These are phyloP conservation scores for Amoebophrya sp. DNA, from an alignment of 169 alveolate species.

Conservation along the genomic window DNA sequence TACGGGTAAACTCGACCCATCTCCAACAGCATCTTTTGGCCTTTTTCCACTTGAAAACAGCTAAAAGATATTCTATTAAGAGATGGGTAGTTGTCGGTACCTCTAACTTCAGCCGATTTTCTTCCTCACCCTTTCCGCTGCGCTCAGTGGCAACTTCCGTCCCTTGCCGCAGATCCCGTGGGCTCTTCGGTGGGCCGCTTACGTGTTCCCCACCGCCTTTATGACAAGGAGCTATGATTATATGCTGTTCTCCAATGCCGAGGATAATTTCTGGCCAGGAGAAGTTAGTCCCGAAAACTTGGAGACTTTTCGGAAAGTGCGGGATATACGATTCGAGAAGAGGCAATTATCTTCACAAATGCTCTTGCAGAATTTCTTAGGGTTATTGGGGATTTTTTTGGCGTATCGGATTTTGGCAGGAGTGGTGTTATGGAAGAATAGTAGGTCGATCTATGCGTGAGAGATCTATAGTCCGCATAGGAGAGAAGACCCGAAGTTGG, in stretches of 20 bases:
- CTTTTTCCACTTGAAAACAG: not conserved
- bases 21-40: not conserved
- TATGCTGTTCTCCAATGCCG: not conserved
- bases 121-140: not conserved
- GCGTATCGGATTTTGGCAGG: not conserved
- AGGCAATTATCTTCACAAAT: not conserved
- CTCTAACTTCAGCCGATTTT: not conserved
- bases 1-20: not conserved
- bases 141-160: not conserved
- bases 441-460: not conserved
- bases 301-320: not conserved
- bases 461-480: too few species aligned
- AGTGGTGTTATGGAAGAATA: not conserved
- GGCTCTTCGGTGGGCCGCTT: not conserved
- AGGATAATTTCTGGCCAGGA: not conserved
- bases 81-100: too few species aligned
- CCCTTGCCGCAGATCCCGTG: not conserved
- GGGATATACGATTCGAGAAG: not conserved
- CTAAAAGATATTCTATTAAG: too few species aligned
- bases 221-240: not conserved
- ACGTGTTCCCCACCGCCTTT: not conserved
- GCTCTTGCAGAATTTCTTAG: not conserved
- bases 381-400: not conserved
- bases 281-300: not conserved
- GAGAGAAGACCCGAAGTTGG: too few species aligned